Percentiles rank a stretch among this genome's conserved stretches.
These are phyloP conservation scores for Metschnikowia kunwiensis DNA, from an alignment of 805 yeast species.

Conservation along the genomic window DNA sequence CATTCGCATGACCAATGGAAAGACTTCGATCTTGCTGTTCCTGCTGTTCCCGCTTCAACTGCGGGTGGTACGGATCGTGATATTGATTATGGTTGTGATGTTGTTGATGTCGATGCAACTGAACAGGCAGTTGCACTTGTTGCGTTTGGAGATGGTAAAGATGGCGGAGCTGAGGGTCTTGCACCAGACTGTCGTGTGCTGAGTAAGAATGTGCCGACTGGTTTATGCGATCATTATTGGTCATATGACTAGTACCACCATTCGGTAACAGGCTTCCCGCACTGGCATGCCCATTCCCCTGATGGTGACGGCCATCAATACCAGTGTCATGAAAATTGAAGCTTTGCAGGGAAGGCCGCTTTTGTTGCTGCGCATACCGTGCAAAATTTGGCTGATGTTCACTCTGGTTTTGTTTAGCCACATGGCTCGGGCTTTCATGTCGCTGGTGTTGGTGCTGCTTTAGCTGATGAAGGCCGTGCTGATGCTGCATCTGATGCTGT, in stretches of 20 bases:
- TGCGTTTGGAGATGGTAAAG: constrained; percentile 10
- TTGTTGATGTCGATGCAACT: constrained; percentile 1
- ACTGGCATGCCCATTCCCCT: constrained; percentile 3
- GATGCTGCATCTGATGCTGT: constrained; percentile 4
- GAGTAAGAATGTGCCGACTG: constrained; percentile 3
- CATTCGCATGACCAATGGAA: constrained; percentile 1
- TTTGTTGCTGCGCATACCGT: constrained; percentile 5
- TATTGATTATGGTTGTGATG: background rate
- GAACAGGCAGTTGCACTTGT: constrained; percentile 8
- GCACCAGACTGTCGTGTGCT: constrained; percentile 4
- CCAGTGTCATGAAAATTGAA: constrained; percentile 9
- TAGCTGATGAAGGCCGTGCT: constrained; percentile 2
- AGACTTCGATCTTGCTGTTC: constrained; percentile 4
- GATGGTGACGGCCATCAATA: constrained; percentile 6
- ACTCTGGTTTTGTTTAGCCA: background rate
- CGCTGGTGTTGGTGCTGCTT: constrained; percentile 1
- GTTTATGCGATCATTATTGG: constrained; percentile 1
- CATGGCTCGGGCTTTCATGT: background rate
- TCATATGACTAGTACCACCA: background rate
- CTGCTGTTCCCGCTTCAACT: constrained; percentile 3
- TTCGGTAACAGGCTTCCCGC: constrained; percentile 1
- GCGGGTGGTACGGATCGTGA: constrained; percentile 6
- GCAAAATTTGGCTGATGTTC: background rate
- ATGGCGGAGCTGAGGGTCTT: constrained; percentile 11
- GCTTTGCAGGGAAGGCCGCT: background rate